Base-by-base conservation (phyloP, 148 eudicot species). In the Arctostaphylos glauca region DNA sequence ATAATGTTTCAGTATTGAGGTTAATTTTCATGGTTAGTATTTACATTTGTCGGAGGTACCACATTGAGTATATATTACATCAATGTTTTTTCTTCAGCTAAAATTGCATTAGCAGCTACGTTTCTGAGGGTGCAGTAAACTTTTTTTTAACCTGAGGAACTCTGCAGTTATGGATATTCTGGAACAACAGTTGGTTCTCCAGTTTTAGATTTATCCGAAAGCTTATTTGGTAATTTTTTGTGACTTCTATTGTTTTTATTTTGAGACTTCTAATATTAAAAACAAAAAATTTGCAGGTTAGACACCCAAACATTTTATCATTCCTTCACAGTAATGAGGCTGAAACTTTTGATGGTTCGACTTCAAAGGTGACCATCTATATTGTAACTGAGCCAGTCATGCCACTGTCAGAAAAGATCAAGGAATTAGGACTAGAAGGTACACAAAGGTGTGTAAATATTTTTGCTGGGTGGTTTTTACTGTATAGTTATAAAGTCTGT, bases 241-340 rank as follows among this genome's bases (percentile, higher is more conserved):
- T 5, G 6, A 74, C 41, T 49, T 9, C 78, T 74, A 5, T 49
- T 0, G 49, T 48, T 48, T 21, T 10, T 49, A 6, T 44, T 46
- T 7, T 16, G 53, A n/a, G 6, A 79, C 43, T n/a, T 25, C 31
- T 66, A 14, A n/a, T 44, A 16, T n/a, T 50, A 56, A 43, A 49
- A 18, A 47, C 31, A 21, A 21, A 66, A 10, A 25, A 25, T 8
- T 87, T 89, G 86, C 95, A 96, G 98, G 98, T 96, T 84, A 92
- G 98, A 80, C 98, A 96, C 88, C 98, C 98, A 78, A 96, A 96
- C 91, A 93, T 96, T 83, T 86, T 96, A 81, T 96, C 98, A 83
- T 96, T 96, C 89, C 97, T 96, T 76, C 92, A 96, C 87, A 94
- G 98, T 85, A 89, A 96, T 3, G 98, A 96, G 91, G 93, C 89